Conservation (phyloP, 805 yeast genomes). For the Wickerhamomyces tratensis region DNA sequence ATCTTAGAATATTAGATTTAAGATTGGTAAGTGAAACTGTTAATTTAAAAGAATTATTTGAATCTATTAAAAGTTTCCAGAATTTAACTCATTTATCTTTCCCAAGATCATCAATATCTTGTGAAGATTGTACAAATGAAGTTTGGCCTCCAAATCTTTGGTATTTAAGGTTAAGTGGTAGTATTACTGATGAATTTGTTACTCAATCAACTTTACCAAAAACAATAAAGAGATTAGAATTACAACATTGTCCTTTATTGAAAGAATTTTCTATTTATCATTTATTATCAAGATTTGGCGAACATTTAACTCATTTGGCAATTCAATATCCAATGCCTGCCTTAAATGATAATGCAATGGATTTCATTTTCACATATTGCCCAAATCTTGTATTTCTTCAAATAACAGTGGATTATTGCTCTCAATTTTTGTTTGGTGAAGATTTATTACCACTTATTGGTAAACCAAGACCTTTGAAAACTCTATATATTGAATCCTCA, state of each 20-base stretch:
- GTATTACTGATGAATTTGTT: slow-evolving; percentile 76
- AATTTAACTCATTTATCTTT: slow-evolving; percentile 68
- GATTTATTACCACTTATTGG: slow-evolving; percentile 24
- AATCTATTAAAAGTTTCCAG: slow-evolving; percentile 54
- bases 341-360: slow-evolving; percentile 58
- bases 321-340: slow-evolving; percentile 88
- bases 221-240: slow-evolving; percentile 60
- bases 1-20: slow-evolving; percentile 59
- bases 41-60: slow-evolving; percentile 70
- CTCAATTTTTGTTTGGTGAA: slow-evolving; percentile 39
- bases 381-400: slow-evolving; percentile 58
- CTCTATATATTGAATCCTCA: slow-evolving; percentile 68
- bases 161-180: slow-evolving; percentile 77
- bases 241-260: slow-evolving; percentile 82
- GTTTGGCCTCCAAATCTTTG: slow-evolving; percentile 78
- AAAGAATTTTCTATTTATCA: slow-evolving; percentile 55
- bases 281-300: slow-evolving; percentile 57
- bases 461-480: slow-evolving; percentile 39
- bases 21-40: slow-evolving; percentile 87
- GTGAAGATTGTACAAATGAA: slow-evolving; percentile 42
- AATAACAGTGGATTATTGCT: slow-evolving; percentile 71
- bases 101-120: slow-evolving; percentile 78
- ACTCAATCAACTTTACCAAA: slow-evolving; percentile 60
- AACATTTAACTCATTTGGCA: slow-evolving; percentile 47
- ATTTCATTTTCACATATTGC: slow-evolving; percentile 64